Conservation (phyloP, 148 eudicot genomes). For the Chenopodium berlandieri region DNA sequence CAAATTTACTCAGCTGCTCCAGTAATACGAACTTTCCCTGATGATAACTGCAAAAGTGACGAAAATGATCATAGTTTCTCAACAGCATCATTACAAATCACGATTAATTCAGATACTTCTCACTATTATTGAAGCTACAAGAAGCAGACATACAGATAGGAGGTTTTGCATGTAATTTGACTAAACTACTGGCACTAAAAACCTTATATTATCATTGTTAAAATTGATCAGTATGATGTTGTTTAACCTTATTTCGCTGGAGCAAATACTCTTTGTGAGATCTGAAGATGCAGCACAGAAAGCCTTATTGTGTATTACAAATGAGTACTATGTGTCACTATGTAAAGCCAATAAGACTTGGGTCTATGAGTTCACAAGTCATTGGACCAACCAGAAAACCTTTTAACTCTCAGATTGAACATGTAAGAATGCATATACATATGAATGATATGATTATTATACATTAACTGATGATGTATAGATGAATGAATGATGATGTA, state of each 20-base stretch:
- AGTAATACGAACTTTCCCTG: neutral
- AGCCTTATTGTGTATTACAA: neutral
- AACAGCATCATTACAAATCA: neutral
- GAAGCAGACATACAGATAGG: neutral
- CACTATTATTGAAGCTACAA: neutral
- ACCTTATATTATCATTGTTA: neutral
- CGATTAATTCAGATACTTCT: neutral
- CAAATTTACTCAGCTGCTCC: conserved; percentile 12
- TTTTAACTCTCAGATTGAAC: no score
- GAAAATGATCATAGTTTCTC: neutral
- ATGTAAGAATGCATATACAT: neutral
- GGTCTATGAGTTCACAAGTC: neutral
- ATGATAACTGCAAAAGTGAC: conserved; percentile 9
- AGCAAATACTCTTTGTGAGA: neutral
- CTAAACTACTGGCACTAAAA: neutral
- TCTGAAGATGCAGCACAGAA: neutral
- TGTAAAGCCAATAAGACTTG: neutral
- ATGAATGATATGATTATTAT: neutral
- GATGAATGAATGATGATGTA: no score
- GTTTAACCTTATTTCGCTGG: neutral
- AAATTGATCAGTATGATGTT: neutral
- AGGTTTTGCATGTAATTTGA: neutral
- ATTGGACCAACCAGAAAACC: neutral
- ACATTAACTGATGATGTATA: neutral
- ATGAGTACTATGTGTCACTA: neutral